phyloP scores from a whole-genome alignment of 2,329 filamentous ascomycete genomes.

The Plectosphaerella sp. region DNA sequence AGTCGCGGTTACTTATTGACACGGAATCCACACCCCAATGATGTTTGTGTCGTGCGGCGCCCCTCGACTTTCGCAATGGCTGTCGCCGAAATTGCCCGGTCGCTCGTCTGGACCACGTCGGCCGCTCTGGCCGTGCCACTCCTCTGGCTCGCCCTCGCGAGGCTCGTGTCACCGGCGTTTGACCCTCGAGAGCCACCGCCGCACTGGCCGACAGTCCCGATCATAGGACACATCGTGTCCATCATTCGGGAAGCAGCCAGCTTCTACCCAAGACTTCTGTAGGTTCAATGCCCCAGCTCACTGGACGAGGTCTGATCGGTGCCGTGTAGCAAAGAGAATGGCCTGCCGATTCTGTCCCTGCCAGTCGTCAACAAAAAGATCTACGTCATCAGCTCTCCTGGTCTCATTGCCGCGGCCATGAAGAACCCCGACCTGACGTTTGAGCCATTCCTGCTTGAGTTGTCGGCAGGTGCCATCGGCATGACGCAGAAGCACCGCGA shows the following conservation, averaged over 20 bases:
- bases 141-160: neutral
- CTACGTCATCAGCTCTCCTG: constrained; percentile 39
- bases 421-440: constrained; percentile 39
- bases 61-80: too few relatives aligned
- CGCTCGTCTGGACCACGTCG: too few relatives aligned
- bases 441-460: constrained; percentile 32
- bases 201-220: constrained; percentile 32
- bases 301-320: too few relatives aligned
- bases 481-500: constrained; percentile 20
- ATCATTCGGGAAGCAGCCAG: constrained; percentile 28
- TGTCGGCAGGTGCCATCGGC: constrained; percentile 30
- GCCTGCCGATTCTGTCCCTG: constrained; percentile 34
- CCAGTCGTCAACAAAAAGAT: constrained; percentile 36
- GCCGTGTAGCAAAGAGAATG: constrained; percentile 14
- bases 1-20: too few relatives aligned
- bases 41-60: too few relatives aligned
- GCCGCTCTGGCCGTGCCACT: neutral
- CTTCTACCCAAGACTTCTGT: constrained; percentile 35
- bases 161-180: constrained; percentile 6
- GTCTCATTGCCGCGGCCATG: constrained; percentile 34
- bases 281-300: constrained; percentile 6
- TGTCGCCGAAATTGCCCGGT: too few relatives aligned
- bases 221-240: constrained; percentile 40
- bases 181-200: constrained; percentile 36
- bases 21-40: too few relatives aligned